phyloP scores from a whole-genome alignment of 768 basidiomycete species.

The Lentinula sp. region DNA sequence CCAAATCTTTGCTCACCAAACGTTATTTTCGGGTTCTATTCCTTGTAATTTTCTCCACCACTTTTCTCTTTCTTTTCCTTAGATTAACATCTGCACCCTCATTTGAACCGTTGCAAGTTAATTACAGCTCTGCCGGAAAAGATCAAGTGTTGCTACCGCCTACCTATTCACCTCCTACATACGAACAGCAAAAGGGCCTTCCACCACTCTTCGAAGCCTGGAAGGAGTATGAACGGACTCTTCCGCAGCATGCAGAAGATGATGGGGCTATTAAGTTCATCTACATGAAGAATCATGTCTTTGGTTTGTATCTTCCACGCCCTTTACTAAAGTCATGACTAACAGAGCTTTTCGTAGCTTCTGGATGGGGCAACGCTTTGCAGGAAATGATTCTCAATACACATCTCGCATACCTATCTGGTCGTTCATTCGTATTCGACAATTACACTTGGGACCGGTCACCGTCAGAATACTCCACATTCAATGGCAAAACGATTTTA shows the following conservation, averaged over 20 bases:
- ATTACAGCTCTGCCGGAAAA: not conserved
- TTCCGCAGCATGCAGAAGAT: conserved; percentile 44
- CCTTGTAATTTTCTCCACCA: not conserved
- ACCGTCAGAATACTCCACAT: conserved; percentile 36
- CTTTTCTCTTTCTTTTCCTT: not conserved
- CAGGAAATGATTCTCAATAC: conserved; percentile 53
- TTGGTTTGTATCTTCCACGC: conserved; percentile 28
- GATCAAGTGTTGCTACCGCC: conserved; percentile 1
- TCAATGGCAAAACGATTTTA: conserved; percentile 45
- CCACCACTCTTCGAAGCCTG: conserved; percentile 43
- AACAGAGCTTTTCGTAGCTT: conserved; percentile 21
- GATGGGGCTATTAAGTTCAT: conserved; percentile 37
- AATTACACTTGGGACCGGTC: conserved; percentile 51
- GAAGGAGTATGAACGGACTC: conserved; percentile 32
- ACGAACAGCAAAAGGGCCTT: not conserved
- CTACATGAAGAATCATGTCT: conserved; percentile 43
- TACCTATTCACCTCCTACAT: not conserved
- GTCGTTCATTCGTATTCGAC: conserved; percentile 52
- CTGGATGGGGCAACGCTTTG: conserved; percentile 60
- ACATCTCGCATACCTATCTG: conserved; percentile 38
- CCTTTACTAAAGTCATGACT: conserved; percentile 13
- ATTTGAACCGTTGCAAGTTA: not conserved
- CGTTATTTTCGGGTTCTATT: conserved; percentile 2
- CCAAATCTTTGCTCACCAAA: conserved; percentile 1
- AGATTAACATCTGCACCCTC: not conserved